phyloP scores from a whole-genome alignment of 768 basidiomycete genomes.

The Amanita jacksonii region DNA sequence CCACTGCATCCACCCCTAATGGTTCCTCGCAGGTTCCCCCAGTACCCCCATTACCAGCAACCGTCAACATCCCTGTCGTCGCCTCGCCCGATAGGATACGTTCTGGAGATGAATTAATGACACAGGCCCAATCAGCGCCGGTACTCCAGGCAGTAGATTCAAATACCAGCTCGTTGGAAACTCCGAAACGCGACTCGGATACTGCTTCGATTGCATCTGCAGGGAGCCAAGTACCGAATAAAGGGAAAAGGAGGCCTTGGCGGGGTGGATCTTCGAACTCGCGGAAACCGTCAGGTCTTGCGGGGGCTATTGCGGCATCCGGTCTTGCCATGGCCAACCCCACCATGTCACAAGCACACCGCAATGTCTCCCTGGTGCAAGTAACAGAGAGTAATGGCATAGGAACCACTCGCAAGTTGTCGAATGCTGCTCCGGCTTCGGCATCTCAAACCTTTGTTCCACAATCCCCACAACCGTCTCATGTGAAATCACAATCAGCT shows the following conservation, averaged over 20 bases:
- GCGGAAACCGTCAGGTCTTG: conserved; percentile 50
- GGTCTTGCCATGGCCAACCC: conserved; percentile 60
- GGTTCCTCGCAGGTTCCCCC: conserved; percentile 6
- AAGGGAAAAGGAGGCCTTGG: conserved; percentile 35
- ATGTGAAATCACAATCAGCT: conserved; percentile 10
- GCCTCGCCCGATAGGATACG: conserved; percentile 37
- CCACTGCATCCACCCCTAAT: background rate
- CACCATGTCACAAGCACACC: conserved; percentile 33
- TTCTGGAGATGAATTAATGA: background rate
- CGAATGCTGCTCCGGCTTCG: conserved; percentile 6
- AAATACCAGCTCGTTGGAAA: conserved; percentile 10
- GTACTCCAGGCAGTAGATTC: conserved; percentile 5
- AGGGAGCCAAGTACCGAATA: conserved; percentile 13
- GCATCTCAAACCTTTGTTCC: conserved; percentile 4
- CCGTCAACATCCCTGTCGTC: conserved; percentile 17
- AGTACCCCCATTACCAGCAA: background rate
- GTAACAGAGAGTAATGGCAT: conserved; percentile 10
- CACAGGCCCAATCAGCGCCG: background rate
- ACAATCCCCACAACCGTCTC: background rate
- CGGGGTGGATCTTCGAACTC: conserved; percentile 24
- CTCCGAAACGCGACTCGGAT: conserved; percentile 18
- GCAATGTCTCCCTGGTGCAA: conserved; percentile 19
- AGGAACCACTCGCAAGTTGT: conserved; percentile 10
- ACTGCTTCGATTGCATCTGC: conserved; percentile 11
- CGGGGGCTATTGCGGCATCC: conserved; percentile 56